These are phyloP conservation scores for Thyridium curvatum DNA, from an alignment of 2,329 filamentous ascomycete species.

Conservation along the genomic window DNA sequence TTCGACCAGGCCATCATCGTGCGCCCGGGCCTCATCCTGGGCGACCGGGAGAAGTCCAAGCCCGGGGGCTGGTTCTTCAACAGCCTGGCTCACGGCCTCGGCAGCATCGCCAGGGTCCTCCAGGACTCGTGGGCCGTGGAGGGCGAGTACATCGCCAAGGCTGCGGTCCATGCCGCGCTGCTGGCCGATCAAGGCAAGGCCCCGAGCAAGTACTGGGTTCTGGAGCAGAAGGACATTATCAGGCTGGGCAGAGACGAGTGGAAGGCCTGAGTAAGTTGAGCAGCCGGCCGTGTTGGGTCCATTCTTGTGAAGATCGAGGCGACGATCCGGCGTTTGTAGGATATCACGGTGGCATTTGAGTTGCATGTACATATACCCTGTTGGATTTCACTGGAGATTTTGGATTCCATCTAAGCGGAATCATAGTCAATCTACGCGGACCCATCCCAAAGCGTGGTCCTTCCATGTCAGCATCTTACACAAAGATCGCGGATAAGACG, in stretches of 20 bases:
- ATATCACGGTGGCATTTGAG: too few relatives aligned
- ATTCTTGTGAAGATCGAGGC: too few relatives aligned
- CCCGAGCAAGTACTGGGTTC: slow-evolving; percentile 53
- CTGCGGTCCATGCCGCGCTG: slow-evolving; percentile 55
- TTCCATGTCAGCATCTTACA: too few relatives aligned
- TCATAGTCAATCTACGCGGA: too few relatives aligned
- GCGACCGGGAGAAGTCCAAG: slow-evolving; percentile 57
- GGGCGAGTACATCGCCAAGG: slow-evolving; percentile 62
- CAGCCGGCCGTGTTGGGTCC: not conserved
- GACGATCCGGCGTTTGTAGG: too few relatives aligned
- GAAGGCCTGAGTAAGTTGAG: slow-evolving; percentile 28
- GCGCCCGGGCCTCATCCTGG: slow-evolving; percentile 70
- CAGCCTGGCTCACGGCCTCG: slow-evolving; percentile 48
- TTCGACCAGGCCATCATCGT: slow-evolving; percentile 76
- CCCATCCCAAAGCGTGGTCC: too few relatives aligned
- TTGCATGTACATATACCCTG: too few relatives aligned
- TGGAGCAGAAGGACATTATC: slow-evolving; percentile 59
- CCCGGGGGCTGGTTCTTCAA: slow-evolving; percentile 50
- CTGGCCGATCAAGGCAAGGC: slow-evolving; percentile 53
- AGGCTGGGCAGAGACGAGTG: slow-evolving; percentile 56
- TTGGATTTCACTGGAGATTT: too few relatives aligned
- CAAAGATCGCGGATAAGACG: too few relatives aligned
- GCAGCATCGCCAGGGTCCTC: slow-evolving; percentile 43
- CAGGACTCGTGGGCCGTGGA: slow-evolving; percentile 70
- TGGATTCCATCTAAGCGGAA: too few relatives aligned